Evolutionary conservation across 192 early-diverging fungal species (phyloP), one percentile per base, ranked within the genome.

Genomic region (Coemansia sp.): DNA sequence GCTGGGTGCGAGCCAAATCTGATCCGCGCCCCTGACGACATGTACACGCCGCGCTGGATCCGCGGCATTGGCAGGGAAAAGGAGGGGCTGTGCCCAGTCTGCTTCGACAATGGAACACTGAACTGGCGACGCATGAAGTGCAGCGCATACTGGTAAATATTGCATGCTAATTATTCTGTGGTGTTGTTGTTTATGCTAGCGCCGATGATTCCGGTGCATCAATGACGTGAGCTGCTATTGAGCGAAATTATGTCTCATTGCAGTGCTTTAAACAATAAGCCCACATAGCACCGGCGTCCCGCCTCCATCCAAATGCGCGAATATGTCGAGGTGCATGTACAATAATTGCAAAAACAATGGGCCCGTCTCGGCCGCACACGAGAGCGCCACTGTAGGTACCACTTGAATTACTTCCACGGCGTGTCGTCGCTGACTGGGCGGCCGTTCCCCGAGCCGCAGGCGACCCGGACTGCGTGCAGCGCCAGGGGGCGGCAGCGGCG

Each of bases 21-120:
- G n/a, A 69, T 58, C 48, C 71, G 77, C 28, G 44, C 56, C 14
- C 51, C 52, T 0, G 55, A 71, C 38, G 80, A 83, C 48, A 62
- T 78, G 60, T 83, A 83, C 51, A 83, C 79, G 23, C 82, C 82
- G 14, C 61, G 72, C 40, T 83, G 75, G 71, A 81, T 73, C 22
- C 73, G 82, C 44, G 74, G 76, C 19, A 58, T 78, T 7, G 74
- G 80, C 9, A 65, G 66, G 33, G 59, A 50, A 2, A 83, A 83
- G 45, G 80, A 81, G 42, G 82, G 75, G 23, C 61, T 83, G n/a
- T 83, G 82, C 54, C 71, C 74, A 5, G 45, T 71, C 1, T 83
- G 82, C 54, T 62, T 54, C 44, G 54, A 47, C 32, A 62, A 40
- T 9, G 67, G 74, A 10, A 31, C 56, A 25, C 49, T 64, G 14